Percentiles rank a stretch among this genome's conserved stretches.
These are phyloP conservation scores for Diaporthe velutina DNA, from an alignment of 2,329 filamentous ascomycete genomes.

Conservation along the genomic window DNA sequence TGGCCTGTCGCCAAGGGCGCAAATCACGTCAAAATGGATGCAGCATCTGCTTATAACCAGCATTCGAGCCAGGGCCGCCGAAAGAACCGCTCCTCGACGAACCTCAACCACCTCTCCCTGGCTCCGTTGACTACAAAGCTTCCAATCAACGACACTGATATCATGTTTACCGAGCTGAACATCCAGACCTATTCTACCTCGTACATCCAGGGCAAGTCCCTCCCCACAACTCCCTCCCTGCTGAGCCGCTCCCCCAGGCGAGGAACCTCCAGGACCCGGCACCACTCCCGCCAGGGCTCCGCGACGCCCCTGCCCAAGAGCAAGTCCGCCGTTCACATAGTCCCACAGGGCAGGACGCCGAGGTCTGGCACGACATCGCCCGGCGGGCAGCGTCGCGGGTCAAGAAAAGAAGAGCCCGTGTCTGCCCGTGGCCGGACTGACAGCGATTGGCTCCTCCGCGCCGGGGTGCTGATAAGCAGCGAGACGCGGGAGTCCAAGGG, in stretches of 20 bases:
- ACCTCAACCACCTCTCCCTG: constrained; percentile 71
- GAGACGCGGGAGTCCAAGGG: constrained; percentile 77
- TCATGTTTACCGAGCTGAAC: constrained; percentile 53
- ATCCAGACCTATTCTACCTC: constrained; percentile 55
- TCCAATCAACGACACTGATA: constrained; percentile 67
- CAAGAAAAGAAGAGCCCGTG: constrained; percentile 43
- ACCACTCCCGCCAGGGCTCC: constrained; percentile 56
- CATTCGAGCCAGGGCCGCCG: constrained; percentile 69
- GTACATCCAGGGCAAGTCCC: constrained; percentile 73
- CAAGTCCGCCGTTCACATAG: constrained; percentile 72
- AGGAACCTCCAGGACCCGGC: constrained; percentile 56
- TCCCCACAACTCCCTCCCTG: constrained; percentile 74
- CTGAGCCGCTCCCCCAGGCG: constrained; percentile 69
- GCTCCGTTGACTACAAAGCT: constrained; percentile 74
- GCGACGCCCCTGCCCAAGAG: constrained; percentile 64
- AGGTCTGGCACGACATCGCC: constrained; percentile 39
- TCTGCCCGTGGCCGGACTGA: constrained; percentile 57
- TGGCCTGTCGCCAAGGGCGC: neutral
- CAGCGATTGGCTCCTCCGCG: constrained; percentile 75
- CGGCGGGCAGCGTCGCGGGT: constrained; percentile 44
- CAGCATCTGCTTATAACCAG: constrained; percentile 66
- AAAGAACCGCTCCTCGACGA: constrained; percentile 70
- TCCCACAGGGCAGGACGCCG: constrained; percentile 41
- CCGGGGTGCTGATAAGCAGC: constrained; percentile 72
- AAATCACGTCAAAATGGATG: constrained; percentile 62